phyloP scores from a whole-genome alignment of 805 yeast genomes.

The Zygosaccharomyces bailii region DNA sequence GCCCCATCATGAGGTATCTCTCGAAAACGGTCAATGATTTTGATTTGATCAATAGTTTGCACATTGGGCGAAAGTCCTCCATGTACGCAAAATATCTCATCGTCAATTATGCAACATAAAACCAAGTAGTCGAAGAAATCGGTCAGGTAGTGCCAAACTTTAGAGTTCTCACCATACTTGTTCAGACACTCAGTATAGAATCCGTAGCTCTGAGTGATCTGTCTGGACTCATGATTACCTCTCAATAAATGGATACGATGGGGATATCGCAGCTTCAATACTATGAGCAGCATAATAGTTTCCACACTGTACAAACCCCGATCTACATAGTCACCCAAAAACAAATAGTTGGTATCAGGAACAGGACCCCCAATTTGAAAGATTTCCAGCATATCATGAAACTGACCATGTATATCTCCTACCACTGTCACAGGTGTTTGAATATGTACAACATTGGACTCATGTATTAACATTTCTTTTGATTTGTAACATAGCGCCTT shows the following conservation, averaged over 20 bases:
- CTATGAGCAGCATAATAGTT: constrained; percentile 78
- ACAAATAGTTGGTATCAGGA: constrained; percentile 89
- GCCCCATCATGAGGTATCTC: constrained; percentile 99
- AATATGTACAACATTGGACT: constrained; percentile 83
- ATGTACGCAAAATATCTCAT: constrained; percentile 88
- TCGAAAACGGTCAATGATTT: constrained; percentile 82
- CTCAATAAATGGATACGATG: constrained; percentile 74
- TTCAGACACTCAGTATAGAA: constrained; percentile 91
- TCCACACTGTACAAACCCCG: constrained; percentile 92
- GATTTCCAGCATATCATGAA: constrained; percentile 87
- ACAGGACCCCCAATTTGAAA: constrained; percentile 91
- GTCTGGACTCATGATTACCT: constrained; percentile 96
- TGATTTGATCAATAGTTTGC: constrained; percentile 88
- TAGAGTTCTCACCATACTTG: constrained; percentile 69
- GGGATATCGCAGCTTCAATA: constrained; percentile 85
- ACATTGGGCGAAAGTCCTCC: constrained; percentile 96
- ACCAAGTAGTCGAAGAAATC: constrained; percentile 91
- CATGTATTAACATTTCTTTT: constrained; percentile 73
- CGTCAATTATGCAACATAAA: constrained; percentile 84
- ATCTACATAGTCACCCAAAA: constrained; percentile 95
- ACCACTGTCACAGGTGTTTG: constrained; percentile 89
- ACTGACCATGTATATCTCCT: constrained; percentile 98
- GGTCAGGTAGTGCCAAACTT: constrained; percentile 88
- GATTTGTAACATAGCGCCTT: constrained; percentile 73
- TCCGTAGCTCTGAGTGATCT: constrained; percentile 95